Evolutionary conservation across 306 rosid species (phyloP), one percentile per base, ranked within the genome.

Genomic region (Lathyrus sativus): DNA sequence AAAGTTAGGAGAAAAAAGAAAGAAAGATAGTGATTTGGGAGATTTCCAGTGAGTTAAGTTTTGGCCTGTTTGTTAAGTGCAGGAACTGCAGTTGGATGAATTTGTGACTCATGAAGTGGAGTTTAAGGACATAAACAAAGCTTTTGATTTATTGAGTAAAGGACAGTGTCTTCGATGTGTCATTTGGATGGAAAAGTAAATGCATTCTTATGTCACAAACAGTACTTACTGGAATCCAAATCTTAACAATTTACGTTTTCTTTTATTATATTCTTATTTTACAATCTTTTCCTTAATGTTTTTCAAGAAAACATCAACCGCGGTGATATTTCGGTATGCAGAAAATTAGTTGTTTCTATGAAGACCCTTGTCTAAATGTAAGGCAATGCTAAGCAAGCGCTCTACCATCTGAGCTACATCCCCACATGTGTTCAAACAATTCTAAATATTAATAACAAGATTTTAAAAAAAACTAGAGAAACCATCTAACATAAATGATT

Each of bases 351-450:
- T 9, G n/a, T 44, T 58, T 65, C 49, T 57, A 72, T 15, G 44
- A 50, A 14, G 17, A 56, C 4, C 63, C 31, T 39, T 39, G 1
- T 1, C 69, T 41, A 72, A 15, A 8, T 15, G 58, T 54, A 67
- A 50, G 71, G 78, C 78, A 9, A 60, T 89, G 95, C 91, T 82
- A 91, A 89, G 95, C 95, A 85, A 89, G 92, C 90, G 86, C 95
- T 89, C 95, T 89, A 91, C 98, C 96, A 91, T 85, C 89, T 89
- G 92, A 89, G 92, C 92, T 91, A 89, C 90, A 85, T 87, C 95
- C 95, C 92, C 87, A 12, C 9, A 24, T 24, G 2, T 24, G 22
- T 0, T 19, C 1, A 19, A 19, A 1, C 1, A 1, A 19, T 19
- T 19, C 1, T 19, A 19, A 19, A 19, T 19, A 19, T 19, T 1